Evolutionary conservation across 2,329 filamentous ascomycete species (phyloP), one percentile per base, ranked within the genome.

Genomic region (Hysterium pulicare): DNA sequence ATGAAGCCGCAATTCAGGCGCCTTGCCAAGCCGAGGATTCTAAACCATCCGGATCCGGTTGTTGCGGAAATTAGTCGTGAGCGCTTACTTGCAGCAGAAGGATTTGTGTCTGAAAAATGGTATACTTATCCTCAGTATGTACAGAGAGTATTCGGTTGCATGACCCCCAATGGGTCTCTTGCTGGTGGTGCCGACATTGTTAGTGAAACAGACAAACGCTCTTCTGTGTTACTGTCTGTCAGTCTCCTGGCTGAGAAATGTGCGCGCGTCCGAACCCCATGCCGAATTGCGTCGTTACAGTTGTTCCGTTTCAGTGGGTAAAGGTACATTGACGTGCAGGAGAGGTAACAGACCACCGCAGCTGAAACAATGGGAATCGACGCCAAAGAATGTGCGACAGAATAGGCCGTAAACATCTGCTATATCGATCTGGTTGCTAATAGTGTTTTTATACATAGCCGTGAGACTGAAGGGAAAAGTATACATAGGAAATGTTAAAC

Each of bases 371-470:
- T 33, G 23, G 21, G 34, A 26, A 44, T 28, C 7, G 21, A 32
- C 15, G 4, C 11, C 16, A 45, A 42, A 33, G 43, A 41, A 42
- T 21, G 28, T 38, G 45, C 22, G 41, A 47, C 33, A 37, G n/a
- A n/a, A n/a, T n/a, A n/a, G n/a, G n/a, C n/a, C n/a, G n/a, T 35
- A 33, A 43, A 40, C 36, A 37, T 48, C 33, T 57, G 47, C 57
- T 54, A 46, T 58, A 59, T 61, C 49, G 53, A 55, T 61, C 55
- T 41, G 59, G 20, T 47, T 57, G 58, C 53, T 62, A 56, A 50
- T 58, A 55, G 45, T 59, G 54, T 50, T 62, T 64, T 66, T 62
- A 48, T 64, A 66, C 59, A 66, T 62, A 58, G 62, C 60, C 61
- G 61, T 66, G 47, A 62, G 47, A 48, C 41, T 48, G 48, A 49